Base-by-base conservation (phyloP, 2,329 filamentous ascomycete genomes). In the Trichoderma guizhouense region DNA sequence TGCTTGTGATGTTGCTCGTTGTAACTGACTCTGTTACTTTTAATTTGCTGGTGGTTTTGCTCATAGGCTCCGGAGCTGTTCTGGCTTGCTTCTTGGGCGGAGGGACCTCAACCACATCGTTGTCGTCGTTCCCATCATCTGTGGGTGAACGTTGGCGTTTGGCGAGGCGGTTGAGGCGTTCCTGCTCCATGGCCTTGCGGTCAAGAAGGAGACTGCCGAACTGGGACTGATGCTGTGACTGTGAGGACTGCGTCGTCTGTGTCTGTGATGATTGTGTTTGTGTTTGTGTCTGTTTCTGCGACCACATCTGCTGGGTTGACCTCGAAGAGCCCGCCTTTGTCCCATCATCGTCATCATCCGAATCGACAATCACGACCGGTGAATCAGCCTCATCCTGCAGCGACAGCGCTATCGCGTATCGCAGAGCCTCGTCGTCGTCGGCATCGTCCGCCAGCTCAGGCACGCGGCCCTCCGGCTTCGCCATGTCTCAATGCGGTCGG, bases 111-210 rank as follows among this genome's bases (percentile, higher is more conserved):
- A 76, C 77, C 24, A 76, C 73, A 72, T 79, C 77, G 64, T 78
- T 76, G 24, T 78, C 77, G 30, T 73, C 72, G 21, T 77, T 76
- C 26, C 72, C 72, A 3, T 69, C 28, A n/a, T 51, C 57, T 7
- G 73, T 62, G 43, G 74, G 63, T 32, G 74, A 71, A 58, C 79
- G 76, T 62, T 74, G 78, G 43, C 79, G 87, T 79, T 95, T 93
- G 57, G 86, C 86, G 51, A 90, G 80, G 75, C 95, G 88, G 26
- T 89, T 90, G 15, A 97, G 86, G 53, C 95, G 90, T 79, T 97
- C 94, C 76, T 90, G 86, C 80, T 98, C 95, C 93, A 97, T 96
- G 67, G 89, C 88, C 80, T 91, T 93, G 43, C 95, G 88, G 82
- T 97, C 88, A 1, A 97, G 81, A 4, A 87, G 86, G 5, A 87